Percentiles rank a stretch among this genome's conserved stretches.
Conservation (phyloP, 495 filamentous ascomycete species). For the Annulohypoxylon moriforme region DNA sequence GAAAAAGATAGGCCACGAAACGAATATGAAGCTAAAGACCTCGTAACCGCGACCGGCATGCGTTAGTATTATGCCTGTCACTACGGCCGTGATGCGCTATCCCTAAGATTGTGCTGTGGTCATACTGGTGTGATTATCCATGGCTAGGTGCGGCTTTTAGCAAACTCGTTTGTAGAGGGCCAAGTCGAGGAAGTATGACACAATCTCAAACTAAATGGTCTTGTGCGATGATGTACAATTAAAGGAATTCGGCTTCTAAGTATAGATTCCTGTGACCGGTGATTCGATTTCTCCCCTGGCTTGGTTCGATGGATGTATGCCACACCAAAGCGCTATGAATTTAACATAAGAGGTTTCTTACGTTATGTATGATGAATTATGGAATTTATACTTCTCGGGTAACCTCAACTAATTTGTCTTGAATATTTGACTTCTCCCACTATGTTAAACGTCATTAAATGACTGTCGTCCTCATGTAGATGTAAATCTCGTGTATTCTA, state of each 20-base stretch:
- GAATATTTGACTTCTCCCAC: neutral
- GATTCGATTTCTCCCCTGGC: neutral
- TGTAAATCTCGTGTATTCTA: neutral
- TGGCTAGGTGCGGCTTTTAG: neutral
- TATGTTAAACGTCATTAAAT: neutral
- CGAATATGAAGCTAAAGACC: neutral
- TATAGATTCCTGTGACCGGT: neutral
- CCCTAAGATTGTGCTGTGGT: neutral
- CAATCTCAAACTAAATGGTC: neutral
- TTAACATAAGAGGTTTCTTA: no score
- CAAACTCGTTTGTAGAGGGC: constrained; percentile 4
- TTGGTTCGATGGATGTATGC: neutral
- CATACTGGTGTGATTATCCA: neutral
- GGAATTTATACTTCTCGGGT: neutral
- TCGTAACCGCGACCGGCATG: neutral
- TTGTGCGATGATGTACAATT: neutral
- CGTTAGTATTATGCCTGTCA: neutral
- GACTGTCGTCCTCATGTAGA: neutral
- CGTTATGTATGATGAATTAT: neutral
- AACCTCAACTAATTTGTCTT: neutral
- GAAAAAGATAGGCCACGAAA: no score
- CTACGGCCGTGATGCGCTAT: constrained; percentile 1
- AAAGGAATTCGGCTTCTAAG: neutral
- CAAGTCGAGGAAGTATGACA: constrained; percentile 1
- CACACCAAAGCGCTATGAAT: neutral